Base-by-base conservation (phyloP, 1,284 basidiomycete genomes). In the Vanrija humicola region DNA sequence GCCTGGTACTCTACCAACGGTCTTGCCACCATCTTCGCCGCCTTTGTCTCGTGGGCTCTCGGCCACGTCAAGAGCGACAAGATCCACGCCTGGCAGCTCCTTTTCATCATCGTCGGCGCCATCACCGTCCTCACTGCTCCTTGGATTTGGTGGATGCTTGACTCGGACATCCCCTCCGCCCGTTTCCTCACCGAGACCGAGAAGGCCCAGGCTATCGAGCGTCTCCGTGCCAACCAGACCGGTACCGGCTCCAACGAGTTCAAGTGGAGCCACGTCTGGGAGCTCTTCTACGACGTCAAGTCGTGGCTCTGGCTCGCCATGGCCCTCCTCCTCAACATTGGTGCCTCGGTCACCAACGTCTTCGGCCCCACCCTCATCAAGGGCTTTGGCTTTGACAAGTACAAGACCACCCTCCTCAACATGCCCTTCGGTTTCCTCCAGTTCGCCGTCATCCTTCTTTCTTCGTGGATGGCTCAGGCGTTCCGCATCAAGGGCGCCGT, bases 1-100 rank as follows among this genome's bases (percentile, higher is more conserved):
- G 47, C 56, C 1, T 70, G 71, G 71, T 71, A 65, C 64, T 59
- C 62, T 14, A 69, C 62, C 50, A 73, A 69, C 54, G 55, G 52
- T 16, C 34, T 59, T 15, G 63, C 64, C 12, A 62, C 62, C 9
- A 66, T 69, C 38, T 43, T 70, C 26, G 69, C 64, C 2, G 62
- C 66, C 10, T 50, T 68, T 43, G 48, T 67, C 43, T 63, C 66
- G 5, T 69, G 59, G 39, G 62, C 43, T 12, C 38, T 61, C 5
- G 50, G 46, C 34, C 46, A 48, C 25, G 38, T 50, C 26, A 34
- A 46, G n/a, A 58, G 18, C 25, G 25, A 23, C n/a, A 9, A 26
- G 38, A 56, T 67, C 48, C 43, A 49, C 21, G 55, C 56, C 14
- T 64, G 54, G 38, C 61, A 66, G 50, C 47, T 49, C 14, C 58